phyloP scores from a whole-genome alignment of 352 stramenopile genomes.

The Phytopythium ostracodes region DNA sequence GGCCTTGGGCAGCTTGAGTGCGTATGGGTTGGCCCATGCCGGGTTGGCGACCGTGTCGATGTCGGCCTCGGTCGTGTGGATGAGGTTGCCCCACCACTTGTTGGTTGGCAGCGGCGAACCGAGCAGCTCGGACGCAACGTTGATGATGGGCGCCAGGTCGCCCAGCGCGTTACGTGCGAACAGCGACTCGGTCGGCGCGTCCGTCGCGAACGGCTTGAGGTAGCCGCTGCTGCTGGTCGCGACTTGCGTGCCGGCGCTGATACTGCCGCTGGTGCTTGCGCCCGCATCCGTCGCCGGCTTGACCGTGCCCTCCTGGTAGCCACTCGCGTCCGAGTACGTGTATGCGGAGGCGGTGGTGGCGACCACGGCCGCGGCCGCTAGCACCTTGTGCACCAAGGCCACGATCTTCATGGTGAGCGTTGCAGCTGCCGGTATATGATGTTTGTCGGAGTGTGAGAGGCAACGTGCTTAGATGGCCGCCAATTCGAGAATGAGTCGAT shows the following conservation, averaged over 20 bases:
- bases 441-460: too few species aligned
- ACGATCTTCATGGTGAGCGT: neutral
- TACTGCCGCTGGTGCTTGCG: neutral
- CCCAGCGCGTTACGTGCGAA: slow-evolving; percentile 37
- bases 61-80: slow-evolving; percentile 29
- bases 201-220: slow-evolving; percentile 38
- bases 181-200: slow-evolving; percentile 31
- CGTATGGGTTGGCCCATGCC: slow-evolving; percentile 74
- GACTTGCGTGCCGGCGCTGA: neutral
- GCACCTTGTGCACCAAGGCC: neutral
- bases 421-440: too few species aligned
- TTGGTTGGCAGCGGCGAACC: slow-evolving; percentile 62
- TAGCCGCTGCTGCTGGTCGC: slow-evolving; percentile 19
- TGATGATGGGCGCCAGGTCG: slow-evolving; percentile 51
- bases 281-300: neutral
- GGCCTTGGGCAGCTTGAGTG: slow-evolving; percentile 24
- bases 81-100: slow-evolving; percentile 76
- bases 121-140: slow-evolving; percentile 46
- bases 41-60: too few species aligned
- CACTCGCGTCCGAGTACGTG: neutral
- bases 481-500: neutral
- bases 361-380: neutral
- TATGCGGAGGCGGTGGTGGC: neutral
- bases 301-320: slow-evolving; percentile 1
- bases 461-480: neutral